Evolutionary conservation across 345 rosid genomes (phyloP), one percentile per base, ranked within the genome.

Genomic region (Toxicodendron radicans): DNA sequence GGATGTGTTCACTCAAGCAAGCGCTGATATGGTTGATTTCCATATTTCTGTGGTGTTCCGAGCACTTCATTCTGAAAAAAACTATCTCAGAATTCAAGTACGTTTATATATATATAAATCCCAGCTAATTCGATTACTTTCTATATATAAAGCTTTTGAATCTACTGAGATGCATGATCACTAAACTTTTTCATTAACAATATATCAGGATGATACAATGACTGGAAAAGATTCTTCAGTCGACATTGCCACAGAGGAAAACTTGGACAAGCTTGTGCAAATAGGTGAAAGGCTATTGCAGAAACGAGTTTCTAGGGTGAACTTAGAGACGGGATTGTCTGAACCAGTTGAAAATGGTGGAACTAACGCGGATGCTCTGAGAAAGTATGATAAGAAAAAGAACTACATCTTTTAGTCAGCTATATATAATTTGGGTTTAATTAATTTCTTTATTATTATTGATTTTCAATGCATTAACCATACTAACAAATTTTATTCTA

Each of bases 51-150:
- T 75, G 0, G 77, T 81, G 52, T 86, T 86, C 72, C 78, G 76
- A 48, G 79, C 83, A 33, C 75, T 80, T 10, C 71, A 68, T 30
- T 71, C 72, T 18, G 77, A 81, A 59, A 53, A 75, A 27, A 88
- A 81, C 79, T 83, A 84, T 41, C 85, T 86, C 10, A 77, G 90
- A 21, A 86, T 88, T 58, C 88, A 86, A 80, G 88, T 81, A 74
- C 43, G 43, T 7, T 35, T 38, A 38, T 38, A 38, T 38, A 38
- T 38, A 38, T 38, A 38, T 38, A 56, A 5, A 14, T 0, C 17
- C 10, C 9, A 54, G 30, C 14, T 23, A 23, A 58, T 58, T 12
- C 10, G 12, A 21, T 58, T 23, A 9, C 32, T 58, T 58, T 6
- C 30, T 27, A 27, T 27, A 51, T 51, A 13, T 21, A 9, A 54